Evolutionary conservation across 2,329 filamentous ascomycete species (phyloP), one percentile per base, ranked within the genome.

Genomic region (Periconia sp.): DNA sequence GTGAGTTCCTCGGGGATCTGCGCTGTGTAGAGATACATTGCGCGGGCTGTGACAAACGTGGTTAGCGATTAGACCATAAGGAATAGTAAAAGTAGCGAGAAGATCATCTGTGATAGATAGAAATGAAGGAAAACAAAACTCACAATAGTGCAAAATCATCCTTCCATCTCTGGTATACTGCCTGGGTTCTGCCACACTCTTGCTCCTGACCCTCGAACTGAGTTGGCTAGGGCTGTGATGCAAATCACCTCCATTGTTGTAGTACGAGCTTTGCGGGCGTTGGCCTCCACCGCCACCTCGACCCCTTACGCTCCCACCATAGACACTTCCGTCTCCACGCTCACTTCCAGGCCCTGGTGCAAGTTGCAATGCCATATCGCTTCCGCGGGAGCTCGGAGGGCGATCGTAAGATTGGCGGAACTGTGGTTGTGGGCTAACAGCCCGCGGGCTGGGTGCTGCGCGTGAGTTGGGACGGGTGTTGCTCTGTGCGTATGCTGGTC

Each of bases 1-100:
- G 89, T 89, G 18, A 99, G 79, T 75, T 99, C 95, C 71, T 97
- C 94, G 0, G 93, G 91, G 54, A 99, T 99, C 19, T 92, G 93
- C 2, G 94, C 92, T 68, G 89, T 86, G 74, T 99, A 99, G 79
- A 91, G 86, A 75, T 97, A 99, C 79, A 97, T 82, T 23, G 94
- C 93, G 41, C 93, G 90, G 50, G 94, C 94, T 97, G 23, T 27
- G 64, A 40, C 57, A 14, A 31, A 13, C 13, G 41, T 49, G 11
- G 52, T 20, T 44, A 18, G 33, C 6, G 30, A 31, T 30, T n/a
- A 14, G 15, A 41, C 37, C 1, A 2, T 2, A 11, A 30, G 18
- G 20, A 31, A 41, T 14, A 30, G n/a, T 18, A 41, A 15, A 41
- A n/a, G 20, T 14, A 37, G 23, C 35, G 20, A 20, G 14, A 14